Percentiles rank a stretch among this genome's conserved stretches.
These are phyloP conservation scores for Talaromyces albobiverticillius DNA, from an alignment of 2,329 filamentous ascomycete genomes.

Conservation along the genomic window DNA sequence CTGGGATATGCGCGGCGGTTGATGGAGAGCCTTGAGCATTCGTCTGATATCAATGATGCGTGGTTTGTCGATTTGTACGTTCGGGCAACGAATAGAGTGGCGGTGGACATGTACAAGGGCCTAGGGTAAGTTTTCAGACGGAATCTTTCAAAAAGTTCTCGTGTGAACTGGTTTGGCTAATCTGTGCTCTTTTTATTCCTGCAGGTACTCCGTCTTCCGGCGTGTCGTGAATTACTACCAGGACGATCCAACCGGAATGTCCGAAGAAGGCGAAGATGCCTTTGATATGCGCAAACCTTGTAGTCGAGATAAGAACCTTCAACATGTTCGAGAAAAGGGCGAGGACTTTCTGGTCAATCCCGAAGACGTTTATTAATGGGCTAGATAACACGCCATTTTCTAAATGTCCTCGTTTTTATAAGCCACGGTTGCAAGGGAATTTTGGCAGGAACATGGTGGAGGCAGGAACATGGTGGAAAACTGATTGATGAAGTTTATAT, in stretches of 20 bases:
- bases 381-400: neutral
- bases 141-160: neutral
- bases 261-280: slow-evolving; percentile 69
- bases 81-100: slow-evolving; percentile 79
- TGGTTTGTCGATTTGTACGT: slow-evolving; percentile 98
- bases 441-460: too few species aligned
- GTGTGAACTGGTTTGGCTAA: neutral
- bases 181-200: neutral
- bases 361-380: slow-evolving; percentile 67
- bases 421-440: too few species aligned
- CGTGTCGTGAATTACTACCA: slow-evolving; percentile 91
- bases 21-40: slow-evolving; percentile 75
- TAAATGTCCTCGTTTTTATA: neutral
- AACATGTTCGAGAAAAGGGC: slow-evolving; percentile 78
- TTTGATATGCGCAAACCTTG: slow-evolving; percentile 96
- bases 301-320: slow-evolving; percentile 70
- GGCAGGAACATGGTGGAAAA: neutral
- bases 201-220: slow-evolving; percentile 74
- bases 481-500: neutral
- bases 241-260: slow-evolving; percentile 68
- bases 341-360: slow-evolving; percentile 74
- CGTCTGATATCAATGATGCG: slow-evolving; percentile 74
- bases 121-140: slow-evolving; percentile 62
- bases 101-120: slow-evolving; percentile 82
- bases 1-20: slow-evolving; percentile 83